Base-by-base conservation (phyloP, 495 filamentous ascomycete genomes). In the Chaetomium tenue region DNA sequence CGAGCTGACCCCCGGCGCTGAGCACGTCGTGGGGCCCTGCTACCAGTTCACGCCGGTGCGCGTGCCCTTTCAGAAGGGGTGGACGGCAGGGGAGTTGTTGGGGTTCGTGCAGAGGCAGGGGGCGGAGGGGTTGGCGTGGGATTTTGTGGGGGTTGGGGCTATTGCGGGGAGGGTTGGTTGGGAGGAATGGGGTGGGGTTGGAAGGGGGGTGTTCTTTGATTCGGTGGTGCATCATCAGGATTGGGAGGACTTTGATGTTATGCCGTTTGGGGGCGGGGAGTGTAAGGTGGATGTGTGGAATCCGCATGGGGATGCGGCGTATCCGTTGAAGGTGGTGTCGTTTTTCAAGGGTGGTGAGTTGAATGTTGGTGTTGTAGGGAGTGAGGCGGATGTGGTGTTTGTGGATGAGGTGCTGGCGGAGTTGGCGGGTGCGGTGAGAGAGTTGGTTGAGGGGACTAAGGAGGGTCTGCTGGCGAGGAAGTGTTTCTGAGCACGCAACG, bases 171-270 rank as follows among this genome's bases (percentile, higher is more conserved):
- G 76, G 52, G 71, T 61, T 0, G 66, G 70, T 0, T 74, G 68
- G 50, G 5, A 22, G 44, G 66, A 63, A 4, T 5, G 7, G 51
- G 26, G 33, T 4, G 25, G 18, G 25, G 13, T 15, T 18, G 0
- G 61, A 55, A 0, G 66, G 59, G 33, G 65, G 71, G 15, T 26
- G 23, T 80, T 75, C 71, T 81, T 82, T 44, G 77, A 79, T 52
- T 70, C 72, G 1, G 74, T 81, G 0, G 78, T 82, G n/a, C 62
- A 64, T 44, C 78, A 82, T 51, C 78, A 81, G 63, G 78, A 80
- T 39, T 78, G 80, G 51, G 73, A 72, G 53, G 75, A 80, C 16
- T 75, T 80, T 25, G 79, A 79, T 57, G 55, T 69, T 18, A 64
- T 82, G 13, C 61, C 60, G 53, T 76, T 81, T 44, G 58, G 57